Conservation (phyloP, 1,284 basidiomycete species). For the Tylopilus sp. region DNA sequence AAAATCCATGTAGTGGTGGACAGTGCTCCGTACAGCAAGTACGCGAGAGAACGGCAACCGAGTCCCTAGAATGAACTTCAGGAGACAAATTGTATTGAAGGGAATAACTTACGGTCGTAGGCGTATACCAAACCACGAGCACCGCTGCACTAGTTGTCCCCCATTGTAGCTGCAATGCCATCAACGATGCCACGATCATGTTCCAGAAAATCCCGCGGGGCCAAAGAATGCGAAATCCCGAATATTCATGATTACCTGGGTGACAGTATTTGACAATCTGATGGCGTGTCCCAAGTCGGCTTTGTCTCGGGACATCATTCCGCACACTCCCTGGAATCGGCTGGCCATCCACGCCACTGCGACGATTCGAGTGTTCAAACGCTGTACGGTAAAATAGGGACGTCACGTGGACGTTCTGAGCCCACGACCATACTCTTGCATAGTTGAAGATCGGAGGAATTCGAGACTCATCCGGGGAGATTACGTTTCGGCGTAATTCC, state of each 20-base stretch:
- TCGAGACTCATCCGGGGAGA: conserved; percentile 17
- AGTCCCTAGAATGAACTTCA: conserved; percentile 24
- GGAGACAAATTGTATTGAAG: background rate
- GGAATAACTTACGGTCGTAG: conserved; percentile 34
- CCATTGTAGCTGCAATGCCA: conserved; percentile 52
- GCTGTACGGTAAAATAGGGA: conserved; percentile 17
- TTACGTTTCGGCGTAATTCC: conserved; percentile 2
- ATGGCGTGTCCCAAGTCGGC: conserved; percentile 37
- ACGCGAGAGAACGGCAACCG: conserved; percentile 49
- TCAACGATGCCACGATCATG: conserved; percentile 46
- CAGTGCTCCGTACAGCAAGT: conserved; percentile 46
- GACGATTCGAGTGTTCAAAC: conserved; percentile 2
- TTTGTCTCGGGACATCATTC: conserved; percentile 1
- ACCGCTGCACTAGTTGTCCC: conserved; percentile 49
- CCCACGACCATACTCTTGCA: conserved; percentile 40
- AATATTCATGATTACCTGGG: conserved; percentile 14
- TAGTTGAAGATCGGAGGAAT: conserved; percentile 45
- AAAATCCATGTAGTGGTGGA: conserved; percentile 48
- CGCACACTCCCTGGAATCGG: background rate
- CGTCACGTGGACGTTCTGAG: conserved; percentile 19
- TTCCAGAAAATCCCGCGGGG: conserved; percentile 42
- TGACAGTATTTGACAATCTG: conserved; percentile 43
- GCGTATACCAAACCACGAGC: conserved; percentile 47
- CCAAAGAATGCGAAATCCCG: conserved; percentile 29
- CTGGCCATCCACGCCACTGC: conserved; percentile 9